Conservation (phyloP, 345 rosid genomes). For the Anastatica hierochuntica region DNA sequence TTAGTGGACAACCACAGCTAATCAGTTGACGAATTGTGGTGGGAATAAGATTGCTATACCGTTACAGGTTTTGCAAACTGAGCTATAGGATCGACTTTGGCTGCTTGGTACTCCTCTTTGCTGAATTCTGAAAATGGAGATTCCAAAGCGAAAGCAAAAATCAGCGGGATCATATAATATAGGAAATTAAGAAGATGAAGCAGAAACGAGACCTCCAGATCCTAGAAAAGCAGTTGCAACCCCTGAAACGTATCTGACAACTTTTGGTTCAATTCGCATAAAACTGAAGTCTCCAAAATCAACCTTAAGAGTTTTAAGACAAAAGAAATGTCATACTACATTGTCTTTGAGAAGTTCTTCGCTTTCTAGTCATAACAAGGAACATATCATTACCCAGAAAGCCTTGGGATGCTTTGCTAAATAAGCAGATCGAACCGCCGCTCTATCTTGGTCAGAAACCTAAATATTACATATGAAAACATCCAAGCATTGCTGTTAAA, state of each 20-base stretch:
- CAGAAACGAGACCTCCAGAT: constrained; percentile 80
- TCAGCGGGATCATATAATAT: neutral
- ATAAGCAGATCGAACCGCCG: constrained; percentile 55
- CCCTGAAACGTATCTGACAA: constrained; percentile 78
- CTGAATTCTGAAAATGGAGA: constrained; percentile 45
- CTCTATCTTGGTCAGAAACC: constrained; percentile 59
- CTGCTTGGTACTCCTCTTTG: constrained; percentile 54
- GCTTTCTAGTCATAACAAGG: constrained; percentile 4
- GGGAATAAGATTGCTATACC: constrained; percentile 33
- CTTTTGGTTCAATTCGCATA: constrained; percentile 66
- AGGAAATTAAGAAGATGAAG: constrained; percentile 9
- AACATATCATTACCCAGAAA: constrained; percentile 58
- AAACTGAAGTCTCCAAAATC: constrained; percentile 96
- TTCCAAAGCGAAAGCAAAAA: neutral
- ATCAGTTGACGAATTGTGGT: neutral
- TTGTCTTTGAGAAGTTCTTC: neutral
- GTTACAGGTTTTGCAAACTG: constrained; percentile 78
- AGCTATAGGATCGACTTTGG: constrained; percentile 81
- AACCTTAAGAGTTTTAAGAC: constrained; percentile 45
- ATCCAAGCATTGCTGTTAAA: neutral
- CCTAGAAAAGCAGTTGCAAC: constrained; percentile 86
- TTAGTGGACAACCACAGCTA: neutral
- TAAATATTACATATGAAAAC: constrained; percentile 22
- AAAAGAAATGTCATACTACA: neutral
- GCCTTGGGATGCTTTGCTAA: constrained; percentile 86